These are phyloP conservation scores for Curvularia hawaiiensis DNA, from an alignment of 2,329 filamentous ascomycete species.

Conservation along the genomic window DNA sequence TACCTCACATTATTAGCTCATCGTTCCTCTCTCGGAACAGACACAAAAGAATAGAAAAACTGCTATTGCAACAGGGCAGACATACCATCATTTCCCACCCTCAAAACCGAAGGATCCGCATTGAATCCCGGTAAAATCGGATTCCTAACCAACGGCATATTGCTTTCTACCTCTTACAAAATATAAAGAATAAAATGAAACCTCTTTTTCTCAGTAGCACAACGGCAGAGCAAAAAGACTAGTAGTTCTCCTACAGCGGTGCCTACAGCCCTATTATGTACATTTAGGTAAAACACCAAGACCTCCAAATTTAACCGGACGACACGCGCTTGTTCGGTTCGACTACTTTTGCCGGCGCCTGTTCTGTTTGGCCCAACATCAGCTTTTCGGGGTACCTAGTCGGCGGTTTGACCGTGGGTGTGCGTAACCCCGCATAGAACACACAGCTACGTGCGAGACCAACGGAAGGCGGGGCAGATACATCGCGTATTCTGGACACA, in stretches of 20 bases:
- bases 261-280: neutral
- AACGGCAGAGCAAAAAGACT: neutral
- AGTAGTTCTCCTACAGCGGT: neutral
- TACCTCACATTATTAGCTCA: neutral
- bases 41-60: neutral
- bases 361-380: neutral
- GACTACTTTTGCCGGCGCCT: slow-evolving; percentile 19
- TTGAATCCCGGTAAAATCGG: slow-evolving; percentile 66
- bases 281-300: neutral
- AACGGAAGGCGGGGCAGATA: neutral
- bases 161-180: neutral
- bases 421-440: neutral
- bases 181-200: too few relatives aligned
- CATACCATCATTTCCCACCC: slow-evolving; percentile 51
- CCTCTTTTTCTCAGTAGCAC: too few relatives aligned
- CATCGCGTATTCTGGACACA: neutral
- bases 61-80: neutral
- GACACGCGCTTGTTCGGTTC: neutral
- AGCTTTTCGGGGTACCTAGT: too few relatives aligned
- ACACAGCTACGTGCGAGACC: neutral
- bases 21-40: neutral
- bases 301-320: slow-evolving; percentile 10
- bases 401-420: neutral
- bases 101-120: slow-evolving; percentile 63
- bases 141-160: slow-evolving; percentile 49